Evolutionary conservation across 1,284 basidiomycete genomes (phyloP), one percentile per base, ranked within the genome.

Genomic region (Entoloma clypeatum): DNA sequence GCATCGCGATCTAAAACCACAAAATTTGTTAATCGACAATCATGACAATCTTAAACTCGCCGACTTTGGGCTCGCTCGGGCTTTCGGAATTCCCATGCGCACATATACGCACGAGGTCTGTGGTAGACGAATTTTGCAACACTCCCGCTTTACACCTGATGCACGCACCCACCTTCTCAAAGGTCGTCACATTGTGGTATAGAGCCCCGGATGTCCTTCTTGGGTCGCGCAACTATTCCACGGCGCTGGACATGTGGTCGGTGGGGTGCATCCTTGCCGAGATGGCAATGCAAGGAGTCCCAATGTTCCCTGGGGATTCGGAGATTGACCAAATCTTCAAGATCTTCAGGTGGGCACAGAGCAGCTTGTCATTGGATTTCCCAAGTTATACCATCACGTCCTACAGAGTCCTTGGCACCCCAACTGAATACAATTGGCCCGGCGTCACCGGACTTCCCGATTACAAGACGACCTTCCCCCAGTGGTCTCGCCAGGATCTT

Each of bases 271-370:
- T 95, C 58, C 86, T 90, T 53, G 92, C 92, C 6, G 92, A 95
- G 65, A 94, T 95, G 92, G 80, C 88, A 41, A 82, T 89, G 76
- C 73, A 78, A 48, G 85, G 92, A 17, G 79, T 83, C 52, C 94
- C 95, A 2, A 74, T 98, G 17, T 98, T 98, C 77, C 93, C 95
- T 9, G 95, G 96, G 7, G 95, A 99, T 68, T 97, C 93, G 19
- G 95, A 99, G 67, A 99, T 99, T 57, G 95, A 99, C 68, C 94
- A 99, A 69, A 99, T 99, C 55, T 99, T 98, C 79, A 91, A 93
- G 67, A 99, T 98, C 59, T 99, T 99, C 77, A 81, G 89, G 91
- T 90, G 48, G 43, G 74, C 56, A 19, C 18, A 27, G 28, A 29
- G 18, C 45, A 37, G 17, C 9, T 26, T 28, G 28, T 24, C 5